Conservation (phyloP, 305 asterid species). For the Fraxinus albicans region DNA sequence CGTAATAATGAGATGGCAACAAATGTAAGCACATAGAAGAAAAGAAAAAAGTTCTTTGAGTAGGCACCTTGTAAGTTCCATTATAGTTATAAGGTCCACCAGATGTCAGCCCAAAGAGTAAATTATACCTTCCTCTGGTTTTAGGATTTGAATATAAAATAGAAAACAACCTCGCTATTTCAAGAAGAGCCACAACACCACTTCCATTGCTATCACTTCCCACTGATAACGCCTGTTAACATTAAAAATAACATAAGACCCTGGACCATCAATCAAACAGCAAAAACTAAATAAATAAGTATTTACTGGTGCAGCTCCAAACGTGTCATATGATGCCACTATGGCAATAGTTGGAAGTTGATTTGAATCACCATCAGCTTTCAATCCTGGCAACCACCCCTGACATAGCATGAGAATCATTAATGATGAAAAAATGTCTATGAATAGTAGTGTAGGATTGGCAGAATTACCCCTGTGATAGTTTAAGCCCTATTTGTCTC, state of each 20-base stretch:
- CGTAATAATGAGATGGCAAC: slow-evolving; percentile 25
- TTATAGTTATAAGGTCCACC: slow-evolving; percentile 97
- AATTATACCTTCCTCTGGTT: slow-evolving; percentile 90
- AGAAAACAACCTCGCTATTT: slow-evolving; percentile 91
- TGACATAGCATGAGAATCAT: slow-evolving; percentile 15
- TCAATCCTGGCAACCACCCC: slow-evolving; percentile 57
- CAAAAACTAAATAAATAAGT: slow-evolving; percentile 8
- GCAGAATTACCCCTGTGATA: neutral
- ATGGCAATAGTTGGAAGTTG: slow-evolving; percentile 91
- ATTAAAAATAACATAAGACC: slow-evolving; percentile 34
- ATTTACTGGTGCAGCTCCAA: slow-evolving; percentile 77
- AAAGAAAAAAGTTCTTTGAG: neutral
- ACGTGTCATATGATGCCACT: slow-evolving; percentile 60
- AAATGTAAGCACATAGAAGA: neutral
- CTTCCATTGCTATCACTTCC: slow-evolving; percentile 99
- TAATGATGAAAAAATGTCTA: neutral
- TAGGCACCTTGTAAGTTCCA: slow-evolving; percentile 82
- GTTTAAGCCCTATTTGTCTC: neutral
- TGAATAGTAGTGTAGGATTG: neutral
- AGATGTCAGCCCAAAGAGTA: slow-evolving; percentile 86
- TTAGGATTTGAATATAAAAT: slow-evolving; percentile 83
- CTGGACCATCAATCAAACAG: slow-evolving; percentile 3
- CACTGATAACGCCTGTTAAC: slow-evolving; percentile 71
- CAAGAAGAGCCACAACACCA: slow-evolving; percentile 90
- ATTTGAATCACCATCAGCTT: slow-evolving; percentile 73